Evolutionary conservation across 768 basidiomycete species (phyloP).

Genomic region (Suillus brevipes): DNA sequence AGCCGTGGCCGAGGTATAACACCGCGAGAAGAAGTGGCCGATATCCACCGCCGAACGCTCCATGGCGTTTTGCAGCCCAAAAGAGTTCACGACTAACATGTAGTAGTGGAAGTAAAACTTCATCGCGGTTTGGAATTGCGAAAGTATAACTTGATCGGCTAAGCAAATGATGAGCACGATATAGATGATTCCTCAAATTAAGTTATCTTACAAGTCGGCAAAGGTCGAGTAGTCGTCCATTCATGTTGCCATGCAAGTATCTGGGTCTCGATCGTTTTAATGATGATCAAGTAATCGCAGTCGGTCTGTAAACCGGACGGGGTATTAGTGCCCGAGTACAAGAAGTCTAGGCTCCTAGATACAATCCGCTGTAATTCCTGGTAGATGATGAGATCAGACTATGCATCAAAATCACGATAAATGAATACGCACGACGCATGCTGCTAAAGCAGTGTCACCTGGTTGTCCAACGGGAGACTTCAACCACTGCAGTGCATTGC

Average conservation of each 20-base stretch:
- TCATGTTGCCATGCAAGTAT: constrained; percentile 63
- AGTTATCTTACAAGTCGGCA: constrained; percentile 18
- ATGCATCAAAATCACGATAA: constrained; percentile 3
- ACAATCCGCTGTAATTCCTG: constrained; percentile 89
- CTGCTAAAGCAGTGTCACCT: constrained; percentile 68
- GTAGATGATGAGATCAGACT: constrained; percentile 14
- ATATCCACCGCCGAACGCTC: constrained; percentile 74
- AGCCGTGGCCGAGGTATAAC: constrained; percentile 68
- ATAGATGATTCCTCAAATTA: not conserved
- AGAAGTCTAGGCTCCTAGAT: constrained; percentile 83
- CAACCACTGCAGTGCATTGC: constrained; percentile 78
- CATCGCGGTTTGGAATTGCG: constrained; percentile 34
- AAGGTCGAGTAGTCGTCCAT: constrained; percentile 32
- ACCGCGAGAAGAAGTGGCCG: constrained; percentile 81
- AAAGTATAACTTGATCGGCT: constrained; percentile 30
- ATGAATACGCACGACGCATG: constrained; percentile 64
- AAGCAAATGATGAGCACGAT: constrained; percentile 6
- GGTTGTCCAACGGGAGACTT: constrained; percentile 61
- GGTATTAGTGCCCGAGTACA: constrained; percentile 81
- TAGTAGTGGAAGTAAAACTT: constrained; percentile 85
- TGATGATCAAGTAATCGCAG: constrained; percentile 82
- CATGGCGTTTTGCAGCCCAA: constrained; percentile 94
- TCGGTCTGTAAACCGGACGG: constrained; percentile 81
- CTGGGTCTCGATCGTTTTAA: constrained; percentile 84
- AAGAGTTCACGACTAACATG: constrained; percentile 89